Base-by-base conservation (phyloP, 257 asterid species). In the Capsicum rhomboideum region DNA sequence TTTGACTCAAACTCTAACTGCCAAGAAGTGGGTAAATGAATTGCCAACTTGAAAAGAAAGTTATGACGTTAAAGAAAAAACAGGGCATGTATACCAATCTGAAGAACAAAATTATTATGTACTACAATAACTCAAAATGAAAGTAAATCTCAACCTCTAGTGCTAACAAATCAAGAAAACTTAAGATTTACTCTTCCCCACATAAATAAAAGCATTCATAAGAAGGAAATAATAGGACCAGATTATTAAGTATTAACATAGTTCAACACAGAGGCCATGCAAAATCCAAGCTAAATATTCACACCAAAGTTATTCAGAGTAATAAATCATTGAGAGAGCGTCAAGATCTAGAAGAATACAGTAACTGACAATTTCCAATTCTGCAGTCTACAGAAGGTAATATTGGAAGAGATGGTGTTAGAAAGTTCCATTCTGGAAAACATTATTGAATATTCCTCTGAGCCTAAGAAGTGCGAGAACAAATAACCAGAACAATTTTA, bases 1-100 rank as follows among this genome's bases (percentile, higher is more conserved):
- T 93, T 94, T 80, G 74, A 67, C 87, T 91, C 93, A 82, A 96
- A 88, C 90, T 92, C 99, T 56, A 88, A 90, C 99, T 96, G 90
- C 74, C 89, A 88, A 87, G 80, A 26, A 75, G 61, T 75, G 37
- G 81, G 61, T 26, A 49, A 75, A 26, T 75, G 44, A 49, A 49
- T 49, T 75, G 20, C 61, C 61, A 74, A 75, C 56, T 75, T 75
- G 61, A 26, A 75, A 84, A 64, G 58, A 44, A 82, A 78, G 58
- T 46, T 88, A 49, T 26, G 44, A 59, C 2, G 17, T 8, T 12
- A 71, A 52, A 16, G 49, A 12, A 34, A 87, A n/a, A 66, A 75
- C 56, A 59, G 40, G 53, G 23, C 85, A 75, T 9, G 46, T 31
- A 46, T 16, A 61, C 64, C 21, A 26, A 49, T 23, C 81, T 75